A percentile compares a stretch with the other conserved stretches of the same genome.
Evolutionary conservation across 2,329 filamentous ascomycete genomes (phyloP).

Genomic region (Paecilomyces dactylethromorphus): DNA sequence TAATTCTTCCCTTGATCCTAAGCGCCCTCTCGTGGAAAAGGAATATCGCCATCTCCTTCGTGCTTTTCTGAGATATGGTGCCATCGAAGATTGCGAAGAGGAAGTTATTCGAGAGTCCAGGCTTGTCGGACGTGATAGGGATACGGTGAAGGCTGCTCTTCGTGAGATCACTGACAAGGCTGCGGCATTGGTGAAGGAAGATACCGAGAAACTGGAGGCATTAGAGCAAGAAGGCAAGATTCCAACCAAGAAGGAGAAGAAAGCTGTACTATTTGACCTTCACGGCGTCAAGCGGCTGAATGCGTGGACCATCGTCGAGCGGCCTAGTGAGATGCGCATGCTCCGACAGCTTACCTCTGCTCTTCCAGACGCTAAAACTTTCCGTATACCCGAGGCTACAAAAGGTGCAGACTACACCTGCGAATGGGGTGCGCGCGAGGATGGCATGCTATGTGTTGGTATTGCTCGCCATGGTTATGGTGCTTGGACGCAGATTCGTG

Average conservation of each 20-base stretch:
- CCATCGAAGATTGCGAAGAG: slow-evolving; percentile 77
- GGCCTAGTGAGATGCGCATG: slow-evolving; percentile 81
- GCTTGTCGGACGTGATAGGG: slow-evolving; percentile 71
- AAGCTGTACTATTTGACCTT: slow-evolving; percentile 93
- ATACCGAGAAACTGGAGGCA: slow-evolving; percentile 55
- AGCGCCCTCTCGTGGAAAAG: slow-evolving; percentile 83
- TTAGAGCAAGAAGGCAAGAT: slow-evolving; percentile 70
- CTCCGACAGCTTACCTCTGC: slow-evolving; percentile 66
- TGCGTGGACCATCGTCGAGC: slow-evolving; percentile 87
- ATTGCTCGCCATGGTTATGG: slow-evolving; percentile 93
- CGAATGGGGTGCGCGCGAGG: slow-evolving; percentile 85
- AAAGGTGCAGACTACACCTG: slow-evolving; percentile 90
- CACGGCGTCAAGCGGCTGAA: slow-evolving; percentile 91
- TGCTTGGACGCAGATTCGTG: slow-evolving; percentile 88
- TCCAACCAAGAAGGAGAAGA: slow-evolving; percentile 93
- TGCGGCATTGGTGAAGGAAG: slow-evolving; percentile 65
- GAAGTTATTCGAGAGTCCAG: slow-evolving; percentile 85
- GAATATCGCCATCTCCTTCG: slow-evolving; percentile 88
- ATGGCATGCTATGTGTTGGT: slow-evolving; percentile 93
- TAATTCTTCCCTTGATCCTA: slow-evolving; percentile 63
- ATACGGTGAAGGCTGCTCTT: slow-evolving; percentile 70
- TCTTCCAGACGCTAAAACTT: slow-evolving; percentile 64
- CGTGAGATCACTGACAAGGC: slow-evolving; percentile 71
- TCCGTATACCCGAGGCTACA: slow-evolving; percentile 82
- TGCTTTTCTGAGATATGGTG: slow-evolving; percentile 85